Evolutionary conservation across 2,329 filamentous ascomycete genomes (phyloP).

Genomic region (Aureobasidium sp.): DNA sequence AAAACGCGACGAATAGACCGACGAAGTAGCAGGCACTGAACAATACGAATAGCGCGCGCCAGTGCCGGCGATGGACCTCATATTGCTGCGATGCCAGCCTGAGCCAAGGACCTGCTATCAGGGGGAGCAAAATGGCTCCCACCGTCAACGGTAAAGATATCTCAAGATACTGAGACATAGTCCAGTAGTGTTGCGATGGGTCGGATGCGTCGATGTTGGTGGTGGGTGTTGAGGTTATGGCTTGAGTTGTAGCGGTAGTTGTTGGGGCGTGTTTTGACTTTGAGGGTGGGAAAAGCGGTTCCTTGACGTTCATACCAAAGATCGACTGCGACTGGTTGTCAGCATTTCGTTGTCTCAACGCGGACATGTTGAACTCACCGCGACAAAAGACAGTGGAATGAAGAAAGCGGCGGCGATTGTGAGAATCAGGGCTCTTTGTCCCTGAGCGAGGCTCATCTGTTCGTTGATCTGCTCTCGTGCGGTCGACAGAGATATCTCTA

Average conservation of each 20-base stretch:
- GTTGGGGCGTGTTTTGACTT: not conserved
- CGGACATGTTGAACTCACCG: not conserved
- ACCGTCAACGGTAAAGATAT: not conserved
- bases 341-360: not conserved
- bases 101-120: not conserved
- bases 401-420: conserved; percentile 4
- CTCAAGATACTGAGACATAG: not conserved
- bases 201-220: not conserved
- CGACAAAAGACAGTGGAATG: not conserved
- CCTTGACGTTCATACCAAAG: not conserved
- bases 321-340: not conserved
- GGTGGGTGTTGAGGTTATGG: not conserved
- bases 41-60: not conserved
- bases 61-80: not conserved
- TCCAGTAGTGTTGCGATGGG: not conserved
- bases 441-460: not conserved
- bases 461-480: not conserved
- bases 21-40: not conserved
- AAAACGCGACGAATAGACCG: not conserved
- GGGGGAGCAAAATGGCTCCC: not conserved
- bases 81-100: not conserved
- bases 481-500: not conserved
- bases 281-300: not conserved
- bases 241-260: not conserved
- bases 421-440: not conserved